phyloP scores from a whole-genome alignment of 768 basidiomycete genomes.

The Obba rivulosa region DNA sequence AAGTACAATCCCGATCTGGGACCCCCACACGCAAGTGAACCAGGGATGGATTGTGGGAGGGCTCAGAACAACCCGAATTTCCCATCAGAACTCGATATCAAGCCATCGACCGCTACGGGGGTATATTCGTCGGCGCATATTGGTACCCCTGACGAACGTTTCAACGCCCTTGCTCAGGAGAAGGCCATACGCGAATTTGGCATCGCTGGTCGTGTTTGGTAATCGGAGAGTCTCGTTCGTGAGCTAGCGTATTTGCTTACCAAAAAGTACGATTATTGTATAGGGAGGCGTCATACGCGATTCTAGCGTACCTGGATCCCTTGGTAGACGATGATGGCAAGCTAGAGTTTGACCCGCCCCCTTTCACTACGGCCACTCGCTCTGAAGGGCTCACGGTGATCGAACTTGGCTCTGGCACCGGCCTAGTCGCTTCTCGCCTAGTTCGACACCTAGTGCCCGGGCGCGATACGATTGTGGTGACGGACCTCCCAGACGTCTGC shows the following conservation, averaged over 20 bases:
- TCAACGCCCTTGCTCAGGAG: constrained; percentile 38
- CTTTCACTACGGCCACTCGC: constrained; percentile 2
- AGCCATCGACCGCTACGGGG: constrained; percentile 25
- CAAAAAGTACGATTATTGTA: too few species aligned
- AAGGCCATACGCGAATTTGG: constrained; percentile 66
- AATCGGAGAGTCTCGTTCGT: constrained; percentile 18
- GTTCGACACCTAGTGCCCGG: constrained; percentile 36
- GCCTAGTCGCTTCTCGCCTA: constrained; percentile 48
- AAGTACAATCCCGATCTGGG: too few species aligned
- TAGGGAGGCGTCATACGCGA: constrained; percentile 25
- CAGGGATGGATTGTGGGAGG: neutral
- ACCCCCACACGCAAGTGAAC: too few species aligned
- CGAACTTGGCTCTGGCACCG: constrained; percentile 79
- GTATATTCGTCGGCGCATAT: neutral
- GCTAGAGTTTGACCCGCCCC: constrained; percentile 36
- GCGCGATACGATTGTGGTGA: constrained; percentile 39
- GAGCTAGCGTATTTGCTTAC: too few species aligned
- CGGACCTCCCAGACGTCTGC: constrained; percentile 76
- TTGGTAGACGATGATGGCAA: constrained; percentile 1
- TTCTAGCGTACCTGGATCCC: constrained; percentile 17
- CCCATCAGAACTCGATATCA: constrained; percentile 37
- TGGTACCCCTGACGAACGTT: constrained; percentile 13
- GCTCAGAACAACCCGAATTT: constrained; percentile 35
- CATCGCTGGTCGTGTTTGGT: constrained; percentile 86
- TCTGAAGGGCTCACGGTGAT: constrained; percentile 35